These are phyloP conservation scores for Psilocybe subaeruginosa DNA, from an alignment of 768 basidiomycete species.

Conservation along the genomic window DNA sequence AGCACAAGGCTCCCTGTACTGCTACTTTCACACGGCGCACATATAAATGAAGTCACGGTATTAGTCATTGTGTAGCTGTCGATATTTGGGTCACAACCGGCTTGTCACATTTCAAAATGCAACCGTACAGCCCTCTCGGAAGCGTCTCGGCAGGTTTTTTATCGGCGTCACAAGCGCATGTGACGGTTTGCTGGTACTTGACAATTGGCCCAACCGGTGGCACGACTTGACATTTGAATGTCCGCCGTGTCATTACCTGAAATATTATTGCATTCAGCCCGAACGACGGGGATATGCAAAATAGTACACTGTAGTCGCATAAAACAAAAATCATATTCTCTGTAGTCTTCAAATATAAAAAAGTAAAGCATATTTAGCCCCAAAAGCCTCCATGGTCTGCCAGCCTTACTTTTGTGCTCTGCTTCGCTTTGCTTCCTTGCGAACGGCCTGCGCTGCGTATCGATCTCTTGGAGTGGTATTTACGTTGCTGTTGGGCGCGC, in stretches of 20 bases:
- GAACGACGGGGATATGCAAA: background rate
- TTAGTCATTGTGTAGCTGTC: no score
- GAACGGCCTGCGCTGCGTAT: constrained; percentile 64
- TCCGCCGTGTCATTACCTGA: background rate
- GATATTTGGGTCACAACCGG: no score
- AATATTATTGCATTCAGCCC: background rate
- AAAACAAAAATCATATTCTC: background rate
- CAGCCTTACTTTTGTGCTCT: constrained; percentile 65
- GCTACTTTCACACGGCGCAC: background rate
- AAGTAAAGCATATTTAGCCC: constrained; percentile 39
- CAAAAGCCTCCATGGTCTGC: constrained; percentile 60
- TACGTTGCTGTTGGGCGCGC: constrained; percentile 66
- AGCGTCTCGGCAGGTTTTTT: no score
- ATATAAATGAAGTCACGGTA: no score
- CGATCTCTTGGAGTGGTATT: constrained; percentile 78
- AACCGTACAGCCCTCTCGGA: no score
- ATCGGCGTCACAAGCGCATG: no score
- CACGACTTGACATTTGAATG: no score
- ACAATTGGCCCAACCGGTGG: no score
- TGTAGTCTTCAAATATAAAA: background rate
- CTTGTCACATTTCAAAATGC: no score
- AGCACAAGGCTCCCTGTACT: background rate
- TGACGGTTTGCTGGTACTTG: no score
- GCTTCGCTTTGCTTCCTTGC: constrained; percentile 86
- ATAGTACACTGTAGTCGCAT: background rate